Base-by-base conservation (phyloP, 73 alveolate genomes). In the Paraurostyla sp. region DNA sequence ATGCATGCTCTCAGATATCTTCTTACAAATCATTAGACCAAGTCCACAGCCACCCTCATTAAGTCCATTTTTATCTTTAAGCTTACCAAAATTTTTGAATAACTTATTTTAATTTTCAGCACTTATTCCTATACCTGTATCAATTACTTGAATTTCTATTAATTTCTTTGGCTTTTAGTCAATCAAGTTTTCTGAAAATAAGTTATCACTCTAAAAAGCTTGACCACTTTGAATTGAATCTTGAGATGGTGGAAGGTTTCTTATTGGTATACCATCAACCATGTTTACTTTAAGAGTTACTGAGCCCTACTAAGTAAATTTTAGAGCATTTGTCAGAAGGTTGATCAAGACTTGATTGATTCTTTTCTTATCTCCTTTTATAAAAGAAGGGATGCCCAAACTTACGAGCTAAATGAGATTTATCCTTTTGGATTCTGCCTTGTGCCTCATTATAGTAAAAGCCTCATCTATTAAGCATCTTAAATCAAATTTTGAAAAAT, bases 71-170 rank as follows among this genome's bases (percentile, higher is more conserved):
- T 20, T 81, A 20, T 56, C 62, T 23, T 56, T 65, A 0, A 81
- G 49, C 15, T 41, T 51, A 1, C 91, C 91, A 59, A 81, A 81
- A 36, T 4, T 16, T 46, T 81, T 81, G 71, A 81, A 81, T 4
- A 81, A 71, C 30, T 81, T 81, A 35, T 58, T 58, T 59, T 40
- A 40, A 38, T 81, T 65, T 41, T 54, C 82, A 2, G 15, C n/a
- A 9, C 71, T 81, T 33, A 81, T 81, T 2, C 91, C 91, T 32
- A 81, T 41, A 11, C 91, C 91, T 33, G 91, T 56, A 38, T 81
- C 91, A 40, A 33, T 58, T 20, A 81, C 91, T 58, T 49, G 35
- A 32, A 78, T 38, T 52, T 78, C 36, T 0, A 78, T 0, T 13
- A 56, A 56, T 9, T 56, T 16, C 73, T 51, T 54, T 18, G 20